Evolutionary conservation across 352 stramenopile genomes (phyloP), one percentile per base, ranked within the genome.

Genomic region (Globisporangium camurandrum): DNA sequence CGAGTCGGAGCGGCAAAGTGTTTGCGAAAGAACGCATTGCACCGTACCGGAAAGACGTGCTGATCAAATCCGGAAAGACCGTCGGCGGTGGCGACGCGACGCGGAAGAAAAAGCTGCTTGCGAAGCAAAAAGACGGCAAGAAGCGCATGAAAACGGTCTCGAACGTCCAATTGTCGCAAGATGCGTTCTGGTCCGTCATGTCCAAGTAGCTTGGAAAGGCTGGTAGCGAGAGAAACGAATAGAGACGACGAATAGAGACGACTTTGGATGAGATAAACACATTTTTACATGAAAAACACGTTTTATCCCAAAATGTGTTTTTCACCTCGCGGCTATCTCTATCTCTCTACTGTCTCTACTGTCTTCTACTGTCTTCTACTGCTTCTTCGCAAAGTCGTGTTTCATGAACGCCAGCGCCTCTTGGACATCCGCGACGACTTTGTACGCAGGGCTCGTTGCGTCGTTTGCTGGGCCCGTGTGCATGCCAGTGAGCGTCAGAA

Each of bases 111-210:
- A 99, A 99, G 61, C 76, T 99, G 27, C 66, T 99, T 12, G 96
- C 98, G 57, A 99, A 99, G 72, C 97, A 99, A 67, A 99, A 99
- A 66, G 75, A 96, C 51, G 97, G 97, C 55, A 99, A 99, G 77
- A 96, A 97, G 54, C 89, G 91, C 51, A 95, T 97, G 71, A 97
- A 98, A 71, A 95, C 90, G 14, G 84, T 98, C 41, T 92, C 95
- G 8, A 98, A 97, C 55, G 96, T 99, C 4, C 76, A 95, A 57
- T 76, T 99, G 36, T 97, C 86, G 45, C 97, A 99, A 68, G 95
- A 96, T 49, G 96, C 96, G 17, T 99, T 99, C 66, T 98, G 98
- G 88, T 97, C 96, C 23, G 96, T 99, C 46, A 62, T 99, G 30
- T 90, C 79, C 59, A 93, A 87, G 62, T 89, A 47, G n/a, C n/a